Percentiles rank a stretch among this genome's conserved stretches.
Conservation (phyloP, 495 filamentous ascomycete species). For the Penicillium silybi region DNA sequence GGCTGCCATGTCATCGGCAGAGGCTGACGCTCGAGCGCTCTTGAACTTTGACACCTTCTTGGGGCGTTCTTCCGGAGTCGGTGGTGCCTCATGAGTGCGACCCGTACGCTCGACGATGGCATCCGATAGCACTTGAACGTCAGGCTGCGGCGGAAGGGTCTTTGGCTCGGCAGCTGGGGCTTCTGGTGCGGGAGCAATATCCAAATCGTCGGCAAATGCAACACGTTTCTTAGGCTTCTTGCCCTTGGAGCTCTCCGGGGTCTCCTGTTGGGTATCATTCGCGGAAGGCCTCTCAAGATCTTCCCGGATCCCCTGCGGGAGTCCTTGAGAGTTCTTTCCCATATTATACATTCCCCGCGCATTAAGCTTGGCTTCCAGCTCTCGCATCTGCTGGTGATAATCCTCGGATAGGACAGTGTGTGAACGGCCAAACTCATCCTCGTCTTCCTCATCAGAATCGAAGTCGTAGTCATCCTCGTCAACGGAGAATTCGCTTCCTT, state of each 20-base stretch:
- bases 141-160: constrained; percentile 33
- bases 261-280: constrained; percentile 11
- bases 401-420: constrained; percentile 60
- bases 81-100: constrained; percentile 10
- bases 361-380: constrained; percentile 71
- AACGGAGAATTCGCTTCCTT: constrained; percentile 52
- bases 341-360: constrained; percentile 51
- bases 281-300: constrained; percentile 26
- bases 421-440: constrained; percentile 67
- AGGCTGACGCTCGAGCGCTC: constrained; percentile 25
- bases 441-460: constrained; percentile 56
- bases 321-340: constrained; percentile 39
- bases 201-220: constrained; percentile 73
- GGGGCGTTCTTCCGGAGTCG: constrained; percentile 17
- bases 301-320: constrained; percentile 31
- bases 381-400: constrained; percentile 74
- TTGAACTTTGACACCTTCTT: constrained; percentile 46
- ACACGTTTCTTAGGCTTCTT: constrained; percentile 61
- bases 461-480: constrained; percentile 49
- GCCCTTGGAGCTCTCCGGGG: constrained; percentile 7
- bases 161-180: constrained; percentile 23
- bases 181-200: constrained; percentile 56
- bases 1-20: neutral
- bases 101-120: constrained; percentile 48
- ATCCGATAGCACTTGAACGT: constrained; percentile 33